Conservation (phyloP, 2,329 filamentous ascomycete genomes). For the Aspergillus sp. region DNA sequence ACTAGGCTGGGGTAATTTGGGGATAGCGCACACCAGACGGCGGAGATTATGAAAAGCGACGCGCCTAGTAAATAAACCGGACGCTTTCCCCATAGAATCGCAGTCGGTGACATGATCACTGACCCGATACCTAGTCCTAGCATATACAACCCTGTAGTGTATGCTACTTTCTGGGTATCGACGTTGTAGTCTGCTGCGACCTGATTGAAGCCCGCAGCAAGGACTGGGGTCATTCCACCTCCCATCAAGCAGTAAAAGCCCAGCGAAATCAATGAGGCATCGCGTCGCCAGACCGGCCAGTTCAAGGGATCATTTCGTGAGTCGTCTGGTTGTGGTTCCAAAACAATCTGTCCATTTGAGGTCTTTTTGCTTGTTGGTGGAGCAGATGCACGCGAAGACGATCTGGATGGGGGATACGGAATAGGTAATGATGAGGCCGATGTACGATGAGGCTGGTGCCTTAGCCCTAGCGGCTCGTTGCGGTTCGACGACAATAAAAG, state of each 20-base stretch:
- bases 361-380: conserved; percentile 67
- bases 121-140: conserved; percentile 84
- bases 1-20: conserved; percentile 77
- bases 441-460: conserved; percentile 61
- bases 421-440: conserved; percentile 57
- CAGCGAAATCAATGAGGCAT: conserved; percentile 74
- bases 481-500: conserved; percentile 60
- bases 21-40: conserved; percentile 83
- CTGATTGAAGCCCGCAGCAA: conserved; percentile 85
- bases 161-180: conserved; percentile 69
- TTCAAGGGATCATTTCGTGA: conserved; percentile 89
- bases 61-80: conserved; percentile 82
- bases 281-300: conserved; percentile 80
- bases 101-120: conserved; percentile 82
- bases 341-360: conserved; percentile 75
- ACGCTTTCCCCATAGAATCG: conserved; percentile 86
- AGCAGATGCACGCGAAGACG: conserved; percentile 34
- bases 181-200: conserved; percentile 69
- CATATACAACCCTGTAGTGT: conserved; percentile 94
- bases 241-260: conserved; percentile 93
- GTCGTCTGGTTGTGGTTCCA: conserved; percentile 90
- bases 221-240: conserved; percentile 85
- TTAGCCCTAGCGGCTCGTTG: conserved; percentile 63
- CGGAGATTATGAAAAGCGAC: conserved; percentile 72
- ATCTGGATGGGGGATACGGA: conserved; percentile 40